These are phyloP conservation scores for Bruguiera sexangula DNA, from an alignment of 345 rosid species.

Conservation along the genomic window DNA sequence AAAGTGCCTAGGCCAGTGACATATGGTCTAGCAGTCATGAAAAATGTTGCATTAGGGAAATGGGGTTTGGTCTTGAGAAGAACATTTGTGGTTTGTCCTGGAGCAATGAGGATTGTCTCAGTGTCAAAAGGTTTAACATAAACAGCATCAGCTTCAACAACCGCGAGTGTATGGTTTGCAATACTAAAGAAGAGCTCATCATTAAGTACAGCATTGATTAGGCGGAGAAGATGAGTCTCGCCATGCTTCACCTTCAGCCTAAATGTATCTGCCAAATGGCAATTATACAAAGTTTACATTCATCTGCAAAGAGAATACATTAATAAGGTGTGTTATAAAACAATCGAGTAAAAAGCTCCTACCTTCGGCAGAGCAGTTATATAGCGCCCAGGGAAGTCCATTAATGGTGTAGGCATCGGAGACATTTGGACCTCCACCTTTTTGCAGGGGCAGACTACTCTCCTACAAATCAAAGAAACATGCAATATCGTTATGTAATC, in stretches of 20 bases:
- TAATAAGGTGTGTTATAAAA: background rate
- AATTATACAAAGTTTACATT: background rate
- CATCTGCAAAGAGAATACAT: background rate
- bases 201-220: constrained; percentile 28
- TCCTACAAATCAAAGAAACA: constrained; percentile 13
- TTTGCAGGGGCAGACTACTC: constrained; percentile 26
- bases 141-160: constrained; percentile 24
- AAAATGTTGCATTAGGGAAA: constrained; percentile 20
- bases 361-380: constrained; percentile 31
- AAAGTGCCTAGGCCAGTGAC: constrained; percentile 25
- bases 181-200: constrained; percentile 31
- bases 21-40: constrained; percentile 26
- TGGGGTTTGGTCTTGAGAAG: constrained; percentile 25
- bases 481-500: background rate
- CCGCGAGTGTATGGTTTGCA: constrained; percentile 20
- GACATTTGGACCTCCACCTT: constrained; percentile 30
- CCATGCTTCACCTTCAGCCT: constrained; percentile 26
- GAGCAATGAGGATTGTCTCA: constrained; percentile 10
- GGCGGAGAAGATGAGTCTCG: constrained; percentile 22
- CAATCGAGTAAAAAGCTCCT: background rate
- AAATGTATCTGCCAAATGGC: constrained; percentile 20
- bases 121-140: constrained; percentile 23
- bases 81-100: constrained; percentile 26
- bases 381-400: constrained; percentile 29
- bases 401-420: constrained; percentile 30